Percentiles rank a stretch among this genome's conserved stretches.
These are phyloP conservation scores for Suaeda aralocaspica DNA, from an alignment of 148 eudicot species.

Conservation along the genomic window DNA sequence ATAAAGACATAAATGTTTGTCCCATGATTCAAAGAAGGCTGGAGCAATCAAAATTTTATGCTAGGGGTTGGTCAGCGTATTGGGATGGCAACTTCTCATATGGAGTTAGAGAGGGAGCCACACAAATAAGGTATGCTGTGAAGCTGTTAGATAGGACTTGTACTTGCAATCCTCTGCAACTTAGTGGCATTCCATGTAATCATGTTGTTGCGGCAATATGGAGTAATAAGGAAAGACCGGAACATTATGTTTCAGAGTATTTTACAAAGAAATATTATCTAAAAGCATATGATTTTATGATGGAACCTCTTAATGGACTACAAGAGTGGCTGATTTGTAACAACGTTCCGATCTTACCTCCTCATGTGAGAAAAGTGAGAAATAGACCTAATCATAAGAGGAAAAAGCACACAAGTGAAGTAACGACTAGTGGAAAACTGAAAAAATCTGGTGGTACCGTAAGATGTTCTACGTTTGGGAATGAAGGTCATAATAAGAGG, in stretches of 20 bases:
- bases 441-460: not conserved
- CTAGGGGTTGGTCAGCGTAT: conserved; percentile 3
- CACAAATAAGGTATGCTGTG: not conserved
- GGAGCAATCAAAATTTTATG: not conserved
- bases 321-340: not conserved
- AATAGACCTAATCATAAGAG: not conserved
- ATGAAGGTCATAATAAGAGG: too few species aligned
- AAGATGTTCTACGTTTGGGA: too few species aligned
- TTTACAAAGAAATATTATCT: not conserved
- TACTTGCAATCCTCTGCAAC: not conserved
- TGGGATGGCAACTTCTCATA: not conserved
- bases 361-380: not conserved
- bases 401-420: not conserved
- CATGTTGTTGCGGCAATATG: not conserved
- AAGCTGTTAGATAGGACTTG: conserved; percentile 1
- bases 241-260: not conserved
- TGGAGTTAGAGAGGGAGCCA: conserved; percentile 12
- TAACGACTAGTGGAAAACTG: not conserved
- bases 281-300: not conserved
- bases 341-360: not conserved
- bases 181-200: not conserved
- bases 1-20: not conserved
- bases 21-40: not conserved
- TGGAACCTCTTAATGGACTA: not conserved
- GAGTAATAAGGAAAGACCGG: not conserved